Percentiles rank a stretch among this genome's conserved stretches.
Conservation (phyloP, 495 filamentous ascomycete genomes). For the Letharia lupina region DNA sequence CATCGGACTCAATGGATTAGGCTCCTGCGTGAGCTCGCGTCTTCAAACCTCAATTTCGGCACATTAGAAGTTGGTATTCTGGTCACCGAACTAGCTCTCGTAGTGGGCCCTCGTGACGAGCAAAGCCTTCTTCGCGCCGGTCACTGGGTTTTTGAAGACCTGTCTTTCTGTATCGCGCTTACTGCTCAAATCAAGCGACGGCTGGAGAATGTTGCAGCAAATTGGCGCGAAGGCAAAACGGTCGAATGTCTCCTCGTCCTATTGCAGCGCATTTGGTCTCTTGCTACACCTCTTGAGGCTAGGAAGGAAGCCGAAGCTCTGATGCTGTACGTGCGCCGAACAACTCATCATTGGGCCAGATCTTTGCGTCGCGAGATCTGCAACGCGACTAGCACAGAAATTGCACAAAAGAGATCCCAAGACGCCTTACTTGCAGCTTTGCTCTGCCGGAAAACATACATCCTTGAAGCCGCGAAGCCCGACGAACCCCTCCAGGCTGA, state of each 20-base stretch:
- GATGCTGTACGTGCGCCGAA: constrained; percentile 24
- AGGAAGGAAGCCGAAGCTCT: constrained; percentile 14
- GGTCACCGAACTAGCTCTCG: constrained; percentile 36
- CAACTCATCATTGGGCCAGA: constrained; percentile 37
- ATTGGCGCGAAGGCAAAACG: constrained; percentile 43
- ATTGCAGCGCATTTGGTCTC: constrained; percentile 10
- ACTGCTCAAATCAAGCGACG: constrained; percentile 35
- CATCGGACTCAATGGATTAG: constrained; percentile 39
- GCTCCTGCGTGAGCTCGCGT: constrained; percentile 44
- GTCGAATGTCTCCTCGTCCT: constrained; percentile 14
- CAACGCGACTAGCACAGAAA: constrained; percentile 33
- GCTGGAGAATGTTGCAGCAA: constrained; percentile 34
- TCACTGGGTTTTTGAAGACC: constrained; percentile 41
- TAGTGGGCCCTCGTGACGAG: constrained; percentile 38
- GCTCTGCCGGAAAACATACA: constrained; percentile 43
- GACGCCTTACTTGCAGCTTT: constrained; percentile 43
- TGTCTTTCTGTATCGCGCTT: constrained; percentile 37
- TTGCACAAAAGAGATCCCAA: constrained; percentile 29
- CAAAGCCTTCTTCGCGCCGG: constrained; percentile 31
- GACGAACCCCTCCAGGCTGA: not conserved
- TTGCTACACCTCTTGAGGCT: not conserved
- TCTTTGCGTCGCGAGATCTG: constrained; percentile 38
- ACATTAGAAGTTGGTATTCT: constrained; percentile 34
- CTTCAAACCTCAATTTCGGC: constrained; percentile 47
- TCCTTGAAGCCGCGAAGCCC: constrained; percentile 14